Conservation (phyloP, 2,329 filamentous ascomycete species). For the Macrophomina pseudophaseolina region DNA sequence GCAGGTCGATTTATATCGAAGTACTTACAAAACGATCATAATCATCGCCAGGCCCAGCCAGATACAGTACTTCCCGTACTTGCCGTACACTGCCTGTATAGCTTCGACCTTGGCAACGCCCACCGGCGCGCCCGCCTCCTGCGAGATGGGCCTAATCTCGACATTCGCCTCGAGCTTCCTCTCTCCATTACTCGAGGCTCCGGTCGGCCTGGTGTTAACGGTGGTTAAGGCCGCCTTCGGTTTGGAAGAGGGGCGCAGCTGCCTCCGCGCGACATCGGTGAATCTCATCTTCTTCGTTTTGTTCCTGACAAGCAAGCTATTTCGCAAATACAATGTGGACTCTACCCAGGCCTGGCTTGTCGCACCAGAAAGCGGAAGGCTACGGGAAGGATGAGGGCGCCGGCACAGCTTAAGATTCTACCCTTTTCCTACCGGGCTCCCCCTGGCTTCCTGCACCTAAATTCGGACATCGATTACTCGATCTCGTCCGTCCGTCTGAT, state of each 20-base stretch:
- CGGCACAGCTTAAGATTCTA: background rate
- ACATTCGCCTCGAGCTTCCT: constrained; percentile 13
- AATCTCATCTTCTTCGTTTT: background rate
- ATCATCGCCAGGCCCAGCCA: constrained; percentile 26
- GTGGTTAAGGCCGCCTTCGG: background rate
- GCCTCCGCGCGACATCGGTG: background rate
- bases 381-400: background rate
- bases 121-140: constrained; percentile 28
- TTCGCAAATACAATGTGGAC: background rate
- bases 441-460: background rate
- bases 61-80: constrained; percentile 35
- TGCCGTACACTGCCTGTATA: constrained; percentile 37
- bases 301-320: constrained; percentile 6
- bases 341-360: background rate
- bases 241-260: background rate
- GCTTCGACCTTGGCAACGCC: constrained; percentile 38
- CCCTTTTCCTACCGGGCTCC: background rate
- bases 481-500: background rate
- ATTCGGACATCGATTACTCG: background rate
- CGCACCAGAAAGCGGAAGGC: background rate
- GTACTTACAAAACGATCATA: constrained; percentile 29
- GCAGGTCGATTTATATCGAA: background rate
- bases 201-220: background rate
- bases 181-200: background rate
- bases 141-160: background rate